These are phyloP conservation scores for Digitaria exilis DNA, from an alignment of 202 grass and related monocot genomes.

Conservation along the genomic window DNA sequence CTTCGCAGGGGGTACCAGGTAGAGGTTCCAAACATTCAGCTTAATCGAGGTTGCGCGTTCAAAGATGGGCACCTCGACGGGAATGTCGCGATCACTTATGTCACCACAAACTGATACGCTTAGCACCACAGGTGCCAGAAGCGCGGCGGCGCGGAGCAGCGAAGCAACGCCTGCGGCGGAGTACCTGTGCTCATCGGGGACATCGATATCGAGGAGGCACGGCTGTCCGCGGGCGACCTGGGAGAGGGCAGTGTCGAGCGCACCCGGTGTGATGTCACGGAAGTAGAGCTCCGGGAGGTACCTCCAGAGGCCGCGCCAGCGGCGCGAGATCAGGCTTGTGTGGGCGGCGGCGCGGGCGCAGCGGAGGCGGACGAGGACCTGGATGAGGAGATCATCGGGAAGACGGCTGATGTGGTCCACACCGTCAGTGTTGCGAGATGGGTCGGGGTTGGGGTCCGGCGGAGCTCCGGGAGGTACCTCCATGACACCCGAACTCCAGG, in stretches of 20 bases:
- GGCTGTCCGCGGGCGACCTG: not conserved
- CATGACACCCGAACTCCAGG: not conserved
- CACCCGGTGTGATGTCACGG: not conserved
- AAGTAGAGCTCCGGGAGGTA: not conserved
- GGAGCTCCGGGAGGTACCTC: not conserved
- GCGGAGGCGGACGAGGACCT: not conserved
- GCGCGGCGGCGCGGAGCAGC: conserved; percentile 4
- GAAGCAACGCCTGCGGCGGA: not conserved
- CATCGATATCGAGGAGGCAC: not conserved
- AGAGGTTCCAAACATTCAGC: not conserved
- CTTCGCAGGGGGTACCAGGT: not conserved
- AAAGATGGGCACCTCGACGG: conserved; percentile 9
- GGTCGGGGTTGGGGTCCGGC: not conserved
- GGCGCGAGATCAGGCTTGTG: not conserved
- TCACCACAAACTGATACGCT: not conserved
- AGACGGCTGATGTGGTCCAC: conserved; percentile 1
- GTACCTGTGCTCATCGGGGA: not conserved
- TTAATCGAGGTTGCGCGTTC: not conserved
- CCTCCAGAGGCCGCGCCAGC: not conserved
- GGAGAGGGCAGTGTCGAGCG: not conserved
- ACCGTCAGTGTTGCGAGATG: not conserved
- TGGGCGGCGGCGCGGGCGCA: conserved; percentile 2
- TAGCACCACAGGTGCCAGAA: conserved; percentile 6
- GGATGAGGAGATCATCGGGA: not conserved
- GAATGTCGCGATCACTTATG: not conserved